Conservation (phyloP, 208 protist species). For the Tritrichomonas foetus region DNA sequence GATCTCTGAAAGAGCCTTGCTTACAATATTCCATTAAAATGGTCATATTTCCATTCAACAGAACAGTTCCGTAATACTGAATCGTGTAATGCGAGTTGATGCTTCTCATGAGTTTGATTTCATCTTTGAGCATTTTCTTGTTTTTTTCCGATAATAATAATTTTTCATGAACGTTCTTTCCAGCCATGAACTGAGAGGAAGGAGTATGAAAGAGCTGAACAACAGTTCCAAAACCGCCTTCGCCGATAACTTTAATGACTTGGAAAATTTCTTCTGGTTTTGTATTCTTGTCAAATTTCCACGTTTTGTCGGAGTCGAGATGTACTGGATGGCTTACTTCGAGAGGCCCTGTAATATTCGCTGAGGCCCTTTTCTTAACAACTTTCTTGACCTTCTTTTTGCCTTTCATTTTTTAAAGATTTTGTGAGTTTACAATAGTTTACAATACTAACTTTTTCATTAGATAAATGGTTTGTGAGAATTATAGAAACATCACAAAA, state of each 20-base stretch:
- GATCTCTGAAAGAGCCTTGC: not conserved
- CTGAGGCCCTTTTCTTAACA: too few species aligned
- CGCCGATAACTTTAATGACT: not conserved
- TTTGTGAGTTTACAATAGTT: too few species aligned
- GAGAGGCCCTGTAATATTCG: not conserved
- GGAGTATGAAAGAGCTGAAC: not conserved
- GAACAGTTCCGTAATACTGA: not conserved
- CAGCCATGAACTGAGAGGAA: not conserved
- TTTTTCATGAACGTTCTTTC: not conserved
- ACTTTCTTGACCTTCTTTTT: too few species aligned
- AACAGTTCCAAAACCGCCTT: slow-evolving; percentile 8
- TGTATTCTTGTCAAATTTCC: not conserved
- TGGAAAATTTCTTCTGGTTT: not conserved
- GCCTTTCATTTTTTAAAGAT: too few species aligned
- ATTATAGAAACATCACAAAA: too few species aligned
- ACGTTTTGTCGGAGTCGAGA: not conserved
- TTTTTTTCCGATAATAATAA: not conserved
- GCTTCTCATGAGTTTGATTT: not conserved
- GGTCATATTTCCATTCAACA: not conserved
- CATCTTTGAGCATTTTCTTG: not conserved
- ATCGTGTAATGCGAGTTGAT: not conserved
- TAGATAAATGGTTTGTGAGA: too few species aligned
- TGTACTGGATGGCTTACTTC: not conserved
- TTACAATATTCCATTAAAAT: slow-evolving; percentile 12
- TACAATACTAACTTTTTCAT: too few species aligned